Base-by-base conservation (phyloP, 2,329 filamentous ascomycete genomes). In the Trichoderma sp. region DNA sequence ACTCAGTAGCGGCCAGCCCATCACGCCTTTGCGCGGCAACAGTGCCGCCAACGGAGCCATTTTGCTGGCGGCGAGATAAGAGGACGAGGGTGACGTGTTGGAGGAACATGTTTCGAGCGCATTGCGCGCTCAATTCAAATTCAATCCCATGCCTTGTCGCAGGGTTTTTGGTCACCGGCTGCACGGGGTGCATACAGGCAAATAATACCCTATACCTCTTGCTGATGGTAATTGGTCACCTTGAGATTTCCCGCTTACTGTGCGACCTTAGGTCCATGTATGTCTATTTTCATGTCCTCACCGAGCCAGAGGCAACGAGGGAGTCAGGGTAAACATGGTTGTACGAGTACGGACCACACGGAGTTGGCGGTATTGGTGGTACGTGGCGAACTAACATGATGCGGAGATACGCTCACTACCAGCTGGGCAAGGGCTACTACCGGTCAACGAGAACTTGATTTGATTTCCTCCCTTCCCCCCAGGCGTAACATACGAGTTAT, bases 141-240 rank as follows among this genome's bases (percentile, higher is more conserved):
- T n/a, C 8, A 58, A 68, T 51, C 26, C n/a, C 56, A 47, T 34
- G n/a, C n/a, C 53, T 18, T 18, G 36, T 36, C 53, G 43, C n/a
- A 26, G 26, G 43, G 21, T 12, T 61, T 61, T 53, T 61, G 66
- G 43, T 51, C 43, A 69, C 66, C 56, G 26, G 66, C 66, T 61
- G 56, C 66, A 51, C 21, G 56, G 56, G n/a, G 39, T 61, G 66
- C 66, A 69, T 61, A 51, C 36, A 43, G 36, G 65, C 56, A 60
- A 34, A 21, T 58, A 21, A 61, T 61, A 51, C 53, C 36, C 56
- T 69, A 47, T 43, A 61, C 30, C 18, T 12, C 30, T 15, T 51
- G 21, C 32, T 56, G 26, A 32, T 68, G 53, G n/a, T 34, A 47
- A 60, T 68, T 60, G 53, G 65, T 56, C 24, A 39, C 36, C 36